phyloP scores from a whole-genome alignment of 441 rosid species.

The Erodium moschatum region DNA sequence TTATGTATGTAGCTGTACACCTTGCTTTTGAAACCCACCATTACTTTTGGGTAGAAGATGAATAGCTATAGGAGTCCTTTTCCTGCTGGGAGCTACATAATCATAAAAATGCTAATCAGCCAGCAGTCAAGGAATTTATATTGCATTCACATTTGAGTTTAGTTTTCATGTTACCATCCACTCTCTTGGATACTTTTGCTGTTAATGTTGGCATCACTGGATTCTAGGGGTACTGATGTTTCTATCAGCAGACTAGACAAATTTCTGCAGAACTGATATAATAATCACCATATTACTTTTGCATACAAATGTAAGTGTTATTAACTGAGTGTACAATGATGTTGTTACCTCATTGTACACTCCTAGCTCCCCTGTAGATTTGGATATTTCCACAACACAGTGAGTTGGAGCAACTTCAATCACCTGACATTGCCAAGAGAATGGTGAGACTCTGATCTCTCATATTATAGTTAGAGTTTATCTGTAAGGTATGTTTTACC shows the following conservation, averaged over 20 bases:
- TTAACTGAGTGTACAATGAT: neutral
- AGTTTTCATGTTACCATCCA: constrained; percentile 25
- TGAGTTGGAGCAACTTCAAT: constrained; percentile 68
- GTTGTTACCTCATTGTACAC: constrained; percentile 60
- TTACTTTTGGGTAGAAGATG: neutral
- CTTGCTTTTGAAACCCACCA: too few relatives aligned
- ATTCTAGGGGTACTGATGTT: constrained; percentile 30
- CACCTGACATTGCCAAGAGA: constrained; percentile 32
- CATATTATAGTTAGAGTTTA: constrained; percentile 15
- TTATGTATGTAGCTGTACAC: neutral
- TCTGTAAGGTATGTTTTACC: constrained; percentile 28
- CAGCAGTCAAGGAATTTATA: constrained; percentile 13
- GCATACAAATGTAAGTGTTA: neutral
- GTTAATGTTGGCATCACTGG: constrained; percentile 12
- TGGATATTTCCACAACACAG: constrained; percentile 81
- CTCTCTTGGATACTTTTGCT: constrained; percentile 20
- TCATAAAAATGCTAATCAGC: neutral
- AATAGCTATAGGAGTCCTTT: constrained; percentile 28
- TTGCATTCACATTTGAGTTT: neutral
- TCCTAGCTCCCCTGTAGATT: constrained; percentile 60
- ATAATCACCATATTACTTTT: constrained; percentile 18
- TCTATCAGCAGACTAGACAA: constrained; percentile 52
- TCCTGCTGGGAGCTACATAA: constrained; percentile 33
- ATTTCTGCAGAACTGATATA: constrained; percentile 70
- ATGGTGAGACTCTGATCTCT: constrained; percentile 6